Conservation (phyloP, 768 basidiomycete genomes). For the Termitomyces sp. region DNA sequence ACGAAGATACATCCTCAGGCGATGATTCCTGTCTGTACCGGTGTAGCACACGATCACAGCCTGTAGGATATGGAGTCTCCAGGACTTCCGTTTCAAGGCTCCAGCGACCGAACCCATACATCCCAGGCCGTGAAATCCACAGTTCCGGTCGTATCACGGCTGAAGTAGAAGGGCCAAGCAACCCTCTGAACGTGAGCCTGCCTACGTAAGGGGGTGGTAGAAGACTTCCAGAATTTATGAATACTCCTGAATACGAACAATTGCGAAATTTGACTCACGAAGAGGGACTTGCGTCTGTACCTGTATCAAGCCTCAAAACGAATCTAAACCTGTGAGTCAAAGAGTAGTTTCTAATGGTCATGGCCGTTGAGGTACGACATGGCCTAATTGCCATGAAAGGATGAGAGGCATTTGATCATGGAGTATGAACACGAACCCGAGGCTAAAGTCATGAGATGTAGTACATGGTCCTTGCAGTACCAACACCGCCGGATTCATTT, state of each 20-base stretch:
- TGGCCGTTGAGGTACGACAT: constrained; percentile 44
- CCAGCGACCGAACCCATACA: constrained; percentile 66
- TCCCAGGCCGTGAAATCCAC: constrained; percentile 59
- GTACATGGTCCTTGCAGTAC: constrained; percentile 36
- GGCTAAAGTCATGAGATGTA: constrained; percentile 58
- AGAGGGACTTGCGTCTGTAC: constrained; percentile 11
- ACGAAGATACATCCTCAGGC: constrained; percentile 19
- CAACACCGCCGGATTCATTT: constrained; percentile 70
- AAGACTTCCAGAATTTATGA: constrained; percentile 25
- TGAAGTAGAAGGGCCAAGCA: constrained; percentile 44
- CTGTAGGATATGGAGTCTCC: constrained; percentile 18
- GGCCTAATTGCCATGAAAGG: constrained; percentile 34
- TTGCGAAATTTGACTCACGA: constrained; percentile 4
- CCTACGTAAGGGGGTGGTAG: constrained; percentile 58
- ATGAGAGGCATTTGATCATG: neutral
- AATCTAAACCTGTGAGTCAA: constrained; percentile 55
- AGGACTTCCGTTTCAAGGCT: constrained; percentile 60
- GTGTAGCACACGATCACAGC: constrained; percentile 15
- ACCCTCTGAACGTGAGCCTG: constrained; percentile 59
- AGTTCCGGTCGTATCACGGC: constrained; percentile 42
- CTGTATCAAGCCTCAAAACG: constrained; percentile 39
- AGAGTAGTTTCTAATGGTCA: constrained; percentile 71
- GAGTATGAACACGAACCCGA: constrained; percentile 48
- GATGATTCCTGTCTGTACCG: constrained; percentile 31
- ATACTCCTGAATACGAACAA: neutral